A percentile compares a stretch with the other conserved stretches of the same genome.
phyloP scores from a whole-genome alignment of 495 filamentous ascomycete genomes.

The Talaromyces wortmannii region DNA sequence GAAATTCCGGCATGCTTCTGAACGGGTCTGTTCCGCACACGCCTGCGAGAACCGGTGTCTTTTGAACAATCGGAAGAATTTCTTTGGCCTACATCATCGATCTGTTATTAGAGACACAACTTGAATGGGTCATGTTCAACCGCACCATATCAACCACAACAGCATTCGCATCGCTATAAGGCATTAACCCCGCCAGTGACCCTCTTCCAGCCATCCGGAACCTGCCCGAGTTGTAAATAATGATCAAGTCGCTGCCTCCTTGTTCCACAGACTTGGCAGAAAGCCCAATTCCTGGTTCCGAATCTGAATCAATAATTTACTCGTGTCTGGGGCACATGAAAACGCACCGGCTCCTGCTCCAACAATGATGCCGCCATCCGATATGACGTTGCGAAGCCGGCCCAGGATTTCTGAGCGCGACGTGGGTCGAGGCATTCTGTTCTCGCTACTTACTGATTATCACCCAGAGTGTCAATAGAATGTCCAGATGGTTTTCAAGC shows the following conservation, averaged over 20 bases:
- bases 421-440: constrained; percentile 30
- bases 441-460: not conserved
- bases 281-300: constrained; percentile 50
- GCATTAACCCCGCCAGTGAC: constrained; percentile 65
- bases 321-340: not conserved
- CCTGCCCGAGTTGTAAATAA: constrained; percentile 66
- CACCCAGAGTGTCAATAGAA: not conserved
- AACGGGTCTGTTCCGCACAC: constrained; percentile 65
- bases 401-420: constrained; percentile 48
- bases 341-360: constrained; percentile 57
- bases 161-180: constrained; percentile 65
- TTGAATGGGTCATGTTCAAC: not conserved
- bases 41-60: constrained; percentile 58
- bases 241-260: constrained; percentile 60
- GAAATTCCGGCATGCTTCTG: constrained; percentile 49
- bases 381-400: constrained; percentile 44
- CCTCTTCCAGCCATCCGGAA: constrained; percentile 70
- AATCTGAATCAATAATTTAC: not conserved
- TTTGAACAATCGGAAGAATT: constrained; percentile 51
- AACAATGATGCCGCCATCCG: constrained; percentile 49
- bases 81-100: constrained; percentile 38
- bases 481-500: not conserved
- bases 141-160: constrained; percentile 62
- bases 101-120: not conserved
- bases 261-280: constrained; percentile 64